A percentile compares a stretch with the other conserved stretches of the same genome.
Evolutionary conservation across 352 stramenopile genomes (phyloP).

Genomic region (Thraustochytrium striatum): DNA sequence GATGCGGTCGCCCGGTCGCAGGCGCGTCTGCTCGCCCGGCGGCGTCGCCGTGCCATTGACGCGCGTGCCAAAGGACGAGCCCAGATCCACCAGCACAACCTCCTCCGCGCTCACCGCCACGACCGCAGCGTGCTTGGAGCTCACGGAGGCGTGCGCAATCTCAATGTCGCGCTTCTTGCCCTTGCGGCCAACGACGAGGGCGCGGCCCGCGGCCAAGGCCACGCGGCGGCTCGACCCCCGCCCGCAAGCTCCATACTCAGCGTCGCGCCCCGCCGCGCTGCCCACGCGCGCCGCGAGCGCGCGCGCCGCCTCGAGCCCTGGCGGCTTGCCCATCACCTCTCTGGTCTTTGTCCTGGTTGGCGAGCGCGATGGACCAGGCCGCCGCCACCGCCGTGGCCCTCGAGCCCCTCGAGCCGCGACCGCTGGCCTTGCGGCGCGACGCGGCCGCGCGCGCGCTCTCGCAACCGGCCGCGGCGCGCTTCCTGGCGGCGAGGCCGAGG

Average conservation of each 20-base stretch:
- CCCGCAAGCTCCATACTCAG: neutral
- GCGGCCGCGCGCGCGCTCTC: no score
- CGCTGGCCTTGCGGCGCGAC: no score
- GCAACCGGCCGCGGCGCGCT: no score
- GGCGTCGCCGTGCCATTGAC: slow-evolving; percentile 17
- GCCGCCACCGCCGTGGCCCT: no score
- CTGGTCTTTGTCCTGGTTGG: no score
- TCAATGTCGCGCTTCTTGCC: slow-evolving; percentile 22
- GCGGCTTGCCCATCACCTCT: neutral
- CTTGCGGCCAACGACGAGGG: slow-evolving; percentile 30
- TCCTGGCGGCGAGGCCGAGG: no score
- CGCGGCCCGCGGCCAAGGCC: neutral
- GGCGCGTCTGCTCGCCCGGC: neutral
- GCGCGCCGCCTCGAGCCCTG: neutral
- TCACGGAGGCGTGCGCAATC: slow-evolving; percentile 6
- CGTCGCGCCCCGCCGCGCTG: neutral
- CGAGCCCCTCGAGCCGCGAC: no score
- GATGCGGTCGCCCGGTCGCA: neutral
- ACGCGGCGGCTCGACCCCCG: neutral
- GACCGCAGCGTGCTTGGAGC: neutral
- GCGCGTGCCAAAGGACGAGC: slow-evolving; percentile 24
- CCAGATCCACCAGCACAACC: slow-evolving; percentile 32
- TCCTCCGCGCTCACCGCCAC: slow-evolving; percentile 1
- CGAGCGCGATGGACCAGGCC: no score
- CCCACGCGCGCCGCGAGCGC: neutral